Evolutionary conservation across 2,329 filamentous ascomycete genomes (phyloP), one percentile per base, ranked within the genome.

Genomic region (Venturia effusa): DNA sequence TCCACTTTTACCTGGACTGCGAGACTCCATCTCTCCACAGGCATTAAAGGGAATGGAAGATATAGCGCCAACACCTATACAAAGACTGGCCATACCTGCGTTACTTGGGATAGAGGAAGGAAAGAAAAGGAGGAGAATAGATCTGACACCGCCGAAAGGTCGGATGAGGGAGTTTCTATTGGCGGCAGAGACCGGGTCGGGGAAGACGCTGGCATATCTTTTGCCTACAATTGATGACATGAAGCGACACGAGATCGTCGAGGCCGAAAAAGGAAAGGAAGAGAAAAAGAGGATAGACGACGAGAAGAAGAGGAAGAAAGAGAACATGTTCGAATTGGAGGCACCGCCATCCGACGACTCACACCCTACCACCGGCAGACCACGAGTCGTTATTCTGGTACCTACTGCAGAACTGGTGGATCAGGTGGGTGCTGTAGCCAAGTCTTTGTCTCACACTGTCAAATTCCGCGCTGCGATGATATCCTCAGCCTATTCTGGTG

Each of bases 131-230:
- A 66, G 61, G 45, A 37, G 51, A 27, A 8, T 70, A 71, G 65
- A 74, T 71, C 48, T 68, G 70, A 43, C 68, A 66, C 5, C 64
- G 72, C 2, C 71, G 69, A 61, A 66, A 65, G 70, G 71, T 54
- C 68, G 71, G 45, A 81, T 83, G 70, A 78, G 85, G 63, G 81
- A 86, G 62, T 97, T 90, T 71, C 81, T 99, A 15, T 81, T 99
- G 61, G 94, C 94, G 4, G 94, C 94, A 13, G 94, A 99, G 79
- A 99, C 94, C 0, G 94, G 94, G 15, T 97, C 94, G 0, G 94
- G 94, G 66, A 99, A 99, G 79, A 99, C 94, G 0, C 79, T 99
- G 66, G 91, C 94, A 10, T 99, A 99, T 72, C 79, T 97, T 5
- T 76, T 97, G 5, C 95, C 94, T 0, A 83, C 88, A 19, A 80